Percentiles rank a stretch among this genome's conserved stretches.
phyloP scores from a whole-genome alignment of 2,329 filamentous ascomycete genomes.

The Penicillium sp. region DNA sequence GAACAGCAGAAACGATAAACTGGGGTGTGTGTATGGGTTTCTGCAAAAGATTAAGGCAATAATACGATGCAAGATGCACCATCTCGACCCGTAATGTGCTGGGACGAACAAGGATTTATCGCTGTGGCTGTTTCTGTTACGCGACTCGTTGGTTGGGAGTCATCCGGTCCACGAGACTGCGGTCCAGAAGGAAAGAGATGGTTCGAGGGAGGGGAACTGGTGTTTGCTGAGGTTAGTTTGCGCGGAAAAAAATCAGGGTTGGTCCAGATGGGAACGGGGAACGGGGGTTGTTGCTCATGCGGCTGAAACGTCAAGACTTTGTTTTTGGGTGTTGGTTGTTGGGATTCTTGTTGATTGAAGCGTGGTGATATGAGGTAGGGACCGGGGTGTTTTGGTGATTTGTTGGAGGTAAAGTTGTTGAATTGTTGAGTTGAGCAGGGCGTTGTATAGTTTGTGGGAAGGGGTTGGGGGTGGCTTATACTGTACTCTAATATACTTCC shows the following conservation, averaged over 20 bases:
- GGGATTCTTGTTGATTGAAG: background rate
- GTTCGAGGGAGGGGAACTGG: background rate
- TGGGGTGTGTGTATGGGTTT: background rate
- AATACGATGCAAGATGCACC: background rate
- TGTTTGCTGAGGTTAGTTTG: constrained; percentile 4
- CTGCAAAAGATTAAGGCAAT: background rate
- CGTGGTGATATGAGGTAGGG: background rate
- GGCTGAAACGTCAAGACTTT: constrained; percentile 10
- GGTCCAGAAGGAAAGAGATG: constrained; percentile 1
- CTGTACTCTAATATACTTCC: background rate
- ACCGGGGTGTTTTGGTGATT: background rate
- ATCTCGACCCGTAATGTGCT: background rate
- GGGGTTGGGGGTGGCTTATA: background rate
- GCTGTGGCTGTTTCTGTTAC: constrained; percentile 2
- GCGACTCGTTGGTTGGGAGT: constrained; percentile 4
- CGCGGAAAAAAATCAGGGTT: constrained; percentile 1
- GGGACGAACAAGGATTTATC: background rate
- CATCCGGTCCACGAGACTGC: constrained; percentile 14
- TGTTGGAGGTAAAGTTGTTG: background rate
- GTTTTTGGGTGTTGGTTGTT: background rate
- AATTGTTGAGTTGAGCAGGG: background rate
- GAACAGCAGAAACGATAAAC: background rate
- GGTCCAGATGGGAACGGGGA: constrained; percentile 6
- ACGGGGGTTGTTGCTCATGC: constrained; percentile 1
- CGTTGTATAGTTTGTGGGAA: background rate